These are phyloP conservation scores for Trichoderma lentiforme DNA, from an alignment of 2,329 filamentous ascomycete genomes.

Conservation along the genomic window DNA sequence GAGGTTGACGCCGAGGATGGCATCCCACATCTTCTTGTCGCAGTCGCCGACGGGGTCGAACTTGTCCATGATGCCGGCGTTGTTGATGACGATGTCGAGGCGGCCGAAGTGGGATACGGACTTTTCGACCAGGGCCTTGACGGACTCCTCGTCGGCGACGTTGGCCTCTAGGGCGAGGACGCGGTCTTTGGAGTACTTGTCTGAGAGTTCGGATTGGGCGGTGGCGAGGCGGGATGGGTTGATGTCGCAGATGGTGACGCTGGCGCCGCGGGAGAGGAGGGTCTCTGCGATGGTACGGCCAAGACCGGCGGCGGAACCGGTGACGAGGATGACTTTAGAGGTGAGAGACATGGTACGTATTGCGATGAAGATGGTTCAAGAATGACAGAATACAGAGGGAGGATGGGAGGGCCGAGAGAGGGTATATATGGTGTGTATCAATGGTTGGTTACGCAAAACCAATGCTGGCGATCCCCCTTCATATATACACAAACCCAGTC, in stretches of 20 bases:
- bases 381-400: background rate
- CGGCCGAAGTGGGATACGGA: slow-evolving; percentile 25
- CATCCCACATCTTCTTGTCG: slow-evolving; percentile 48
- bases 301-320: slow-evolving; percentile 33
- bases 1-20: slow-evolving; percentile 53
- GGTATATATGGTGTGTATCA: background rate
- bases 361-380: background rate
- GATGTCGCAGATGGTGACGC: slow-evolving; percentile 35
- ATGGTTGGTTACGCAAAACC: background rate
- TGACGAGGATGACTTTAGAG: slow-evolving; percentile 31
- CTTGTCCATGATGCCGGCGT: slow-evolving; percentile 55
- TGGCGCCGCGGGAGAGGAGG: slow-evolving; percentile 30
- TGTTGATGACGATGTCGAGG: slow-evolving; percentile 57
- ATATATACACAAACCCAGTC: background rate
- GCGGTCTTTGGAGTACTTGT: background rate
- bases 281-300: slow-evolving; percentile 31
- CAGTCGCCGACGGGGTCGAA: slow-evolving; percentile 51
- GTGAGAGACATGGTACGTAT: slow-evolving; percentile 14
- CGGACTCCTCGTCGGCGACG: slow-evolving; percentile 25
- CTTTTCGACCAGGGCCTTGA: slow-evolving; percentile 25
- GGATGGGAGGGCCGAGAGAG: background rate
- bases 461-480: background rate
- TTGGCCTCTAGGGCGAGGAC: slow-evolving; percentile 17
- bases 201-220: background rate
- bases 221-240: slow-evolving; percentile 21